phyloP scores from a whole-genome alignment of 202 grass and related monocot genomes.

The Schoenoplectus triqueter region DNA sequence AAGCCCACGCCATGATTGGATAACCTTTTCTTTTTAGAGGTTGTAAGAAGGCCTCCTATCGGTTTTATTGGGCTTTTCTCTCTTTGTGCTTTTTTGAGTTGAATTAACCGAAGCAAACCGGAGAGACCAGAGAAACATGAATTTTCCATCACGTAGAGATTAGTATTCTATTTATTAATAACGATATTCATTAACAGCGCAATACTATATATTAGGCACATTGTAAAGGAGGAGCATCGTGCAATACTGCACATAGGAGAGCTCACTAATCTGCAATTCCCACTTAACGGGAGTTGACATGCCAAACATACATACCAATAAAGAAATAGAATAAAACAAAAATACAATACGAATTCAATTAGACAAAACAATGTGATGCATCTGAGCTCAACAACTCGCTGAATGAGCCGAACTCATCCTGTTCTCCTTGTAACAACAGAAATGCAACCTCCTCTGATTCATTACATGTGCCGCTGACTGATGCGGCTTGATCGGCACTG shows the following conservation, averaged over 20 bases:
- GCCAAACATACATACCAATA: slow-evolving; percentile 38
- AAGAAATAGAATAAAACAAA: slow-evolving; percentile 14
- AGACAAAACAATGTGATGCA: slow-evolving; percentile 34
- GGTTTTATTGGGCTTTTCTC: neutral
- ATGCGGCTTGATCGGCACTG: slow-evolving; percentile 33
- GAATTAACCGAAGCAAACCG: neutral
- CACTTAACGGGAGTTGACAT: slow-evolving; percentile 14
- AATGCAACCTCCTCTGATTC: slow-evolving; percentile 37
- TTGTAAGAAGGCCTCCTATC: neutral
- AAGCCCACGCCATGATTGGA: neutral
- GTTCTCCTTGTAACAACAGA: slow-evolving; percentile 23
- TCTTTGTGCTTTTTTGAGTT: neutral
- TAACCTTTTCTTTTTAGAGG: neutral
- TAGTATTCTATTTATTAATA: slow-evolving; percentile 10
- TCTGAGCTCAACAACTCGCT: slow-evolving; percentile 36
- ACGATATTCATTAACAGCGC: slow-evolving; percentile 20
- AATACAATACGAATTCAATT: neutral
- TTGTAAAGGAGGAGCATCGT: slow-evolving; percentile 33
- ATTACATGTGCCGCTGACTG: neutral
- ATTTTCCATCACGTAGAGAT: neutral
- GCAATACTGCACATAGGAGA: neutral
- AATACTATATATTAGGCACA: slow-evolving; percentile 34
- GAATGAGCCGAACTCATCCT: slow-evolving; percentile 32
- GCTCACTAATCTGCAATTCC: slow-evolving; percentile 33
- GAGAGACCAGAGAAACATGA: neutral